phyloP scores from a whole-genome alignment of 331 rosid genomes.

The Prunus yedoensis region DNA sequence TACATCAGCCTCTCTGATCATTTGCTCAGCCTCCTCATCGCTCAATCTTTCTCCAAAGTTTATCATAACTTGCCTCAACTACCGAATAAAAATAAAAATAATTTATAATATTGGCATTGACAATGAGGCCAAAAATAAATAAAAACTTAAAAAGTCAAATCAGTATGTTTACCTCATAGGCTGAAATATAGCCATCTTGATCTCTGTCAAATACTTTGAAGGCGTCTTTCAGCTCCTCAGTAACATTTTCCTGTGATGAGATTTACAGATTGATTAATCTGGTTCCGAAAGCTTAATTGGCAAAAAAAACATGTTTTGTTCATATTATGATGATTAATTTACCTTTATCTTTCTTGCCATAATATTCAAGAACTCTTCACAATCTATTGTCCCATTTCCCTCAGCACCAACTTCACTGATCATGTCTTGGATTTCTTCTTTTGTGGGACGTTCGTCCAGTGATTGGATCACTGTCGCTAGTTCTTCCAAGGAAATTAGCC shows the following conservation, averaged over 20 bases:
- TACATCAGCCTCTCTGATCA: slow-evolving; percentile 59
- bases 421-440: slow-evolving; percentile 47
- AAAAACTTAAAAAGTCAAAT: background rate
- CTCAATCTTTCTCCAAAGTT: slow-evolving; percentile 51
- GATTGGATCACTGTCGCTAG: slow-evolving; percentile 37
- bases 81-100: background rate
- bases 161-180: slow-evolving; percentile 33
- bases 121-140: background rate
- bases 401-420: slow-evolving; percentile 36
- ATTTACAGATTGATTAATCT: background rate
- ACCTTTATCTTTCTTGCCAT: slow-evolving; percentile 62
- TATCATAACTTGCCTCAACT: slow-evolving; percentile 51
- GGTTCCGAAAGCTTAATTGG: background rate
- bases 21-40: slow-evolving; percentile 50
- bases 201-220: slow-evolving; percentile 58
- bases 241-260: slow-evolving; percentile 33
- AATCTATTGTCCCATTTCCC: slow-evolving; percentile 44
- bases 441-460: slow-evolving; percentile 41
- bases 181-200: slow-evolving; percentile 56
- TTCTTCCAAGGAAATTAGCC: slow-evolving; percentile 39
- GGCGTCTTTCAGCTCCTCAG: slow-evolving; percentile 58
- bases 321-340: background rate
- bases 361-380: slow-evolving; percentile 49
- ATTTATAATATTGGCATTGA: background rate
- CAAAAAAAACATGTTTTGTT: background rate